Conservation (phyloP, 306 rosid species). For the Vigna reflexopilosa region DNA sequence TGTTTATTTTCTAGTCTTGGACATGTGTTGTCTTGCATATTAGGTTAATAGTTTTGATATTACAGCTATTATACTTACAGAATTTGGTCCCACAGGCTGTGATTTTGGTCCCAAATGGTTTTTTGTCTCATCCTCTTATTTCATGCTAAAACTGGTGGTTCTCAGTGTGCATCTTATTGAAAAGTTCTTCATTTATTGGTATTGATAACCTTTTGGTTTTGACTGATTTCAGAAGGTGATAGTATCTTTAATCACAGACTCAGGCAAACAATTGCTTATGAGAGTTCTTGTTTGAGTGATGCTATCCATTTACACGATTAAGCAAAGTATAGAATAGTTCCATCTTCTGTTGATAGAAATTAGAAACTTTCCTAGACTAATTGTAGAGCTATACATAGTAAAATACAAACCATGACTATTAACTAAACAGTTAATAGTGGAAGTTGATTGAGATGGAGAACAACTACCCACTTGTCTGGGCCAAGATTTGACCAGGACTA, state of each 20-base stretch:
- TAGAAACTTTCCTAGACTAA: not conserved
- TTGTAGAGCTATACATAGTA: not conserved
- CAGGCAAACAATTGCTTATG: not conserved
- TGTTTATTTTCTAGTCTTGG: not conserved
- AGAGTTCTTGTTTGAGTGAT: not conserved
- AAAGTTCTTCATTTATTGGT: not conserved
- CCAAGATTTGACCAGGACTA: slow-evolving; percentile 47
- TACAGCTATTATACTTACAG: slow-evolving; percentile 39
- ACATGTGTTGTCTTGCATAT: slow-evolving; percentile 24
- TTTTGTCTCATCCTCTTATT: slow-evolving; percentile 4
- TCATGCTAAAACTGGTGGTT: slow-evolving; percentile 21
- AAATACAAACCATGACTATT: not conserved
- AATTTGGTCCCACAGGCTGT: slow-evolving; percentile 35
- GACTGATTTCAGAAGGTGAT: not conserved
- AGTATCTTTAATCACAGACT: not conserved
- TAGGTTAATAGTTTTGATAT: not conserved
- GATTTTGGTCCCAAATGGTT: slow-evolving; percentile 7
- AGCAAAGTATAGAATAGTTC: not conserved
- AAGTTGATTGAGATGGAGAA: slow-evolving; percentile 27
- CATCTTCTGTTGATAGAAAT: not conserved
- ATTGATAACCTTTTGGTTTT: not conserved
- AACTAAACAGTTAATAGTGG: not conserved
- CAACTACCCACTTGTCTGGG: not conserved
- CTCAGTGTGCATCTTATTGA: not conserved
- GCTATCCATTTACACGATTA: not conserved